phyloP scores from a whole-genome alignment of 2,329 filamentous ascomycete genomes.

The Stagonosporopsis vannaccii region DNA sequence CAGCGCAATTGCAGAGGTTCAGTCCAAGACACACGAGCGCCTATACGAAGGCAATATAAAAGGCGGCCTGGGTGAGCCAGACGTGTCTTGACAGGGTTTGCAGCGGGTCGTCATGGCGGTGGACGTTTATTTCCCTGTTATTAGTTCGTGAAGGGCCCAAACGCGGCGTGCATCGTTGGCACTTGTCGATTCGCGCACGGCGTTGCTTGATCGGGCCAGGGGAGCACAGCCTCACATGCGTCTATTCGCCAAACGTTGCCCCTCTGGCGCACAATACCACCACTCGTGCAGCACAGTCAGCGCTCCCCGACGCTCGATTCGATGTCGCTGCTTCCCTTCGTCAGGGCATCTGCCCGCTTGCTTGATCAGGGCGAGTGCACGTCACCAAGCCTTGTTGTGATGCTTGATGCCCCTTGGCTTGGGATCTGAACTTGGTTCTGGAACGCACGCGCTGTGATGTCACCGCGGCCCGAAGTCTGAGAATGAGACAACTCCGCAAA shows the following conservation, averaged over 20 bases:
- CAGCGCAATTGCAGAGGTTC: conserved; percentile 17
- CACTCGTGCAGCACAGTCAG: conserved; percentile 6
- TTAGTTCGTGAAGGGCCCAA: conserved; percentile 17
- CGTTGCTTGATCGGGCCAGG: conserved; percentile 15
- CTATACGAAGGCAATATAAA: conserved; percentile 12
- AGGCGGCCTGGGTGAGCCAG: conserved; percentile 12
- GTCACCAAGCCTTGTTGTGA: conserved; percentile 38
- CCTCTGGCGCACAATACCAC: conserved; percentile 10
- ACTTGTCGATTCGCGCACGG: conserved; percentile 14
- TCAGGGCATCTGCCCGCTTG: conserved; percentile 1
- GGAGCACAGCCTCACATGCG: conserved; percentile 10
- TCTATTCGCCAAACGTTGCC: conserved; percentile 14
- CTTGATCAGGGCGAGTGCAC: conserved; percentile 22
- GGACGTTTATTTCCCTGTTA: conserved; percentile 31
- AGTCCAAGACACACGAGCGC: conserved; percentile 3
- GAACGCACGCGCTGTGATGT: conserved; percentile 30
- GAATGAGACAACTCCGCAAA: conserved; percentile 6
- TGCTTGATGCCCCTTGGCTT: conserved; percentile 37
- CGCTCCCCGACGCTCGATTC: conserved; percentile 9
- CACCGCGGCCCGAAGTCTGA: conserved; percentile 15
- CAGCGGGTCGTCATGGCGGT: conserved; percentile 28
- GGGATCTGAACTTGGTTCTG: conserved; percentile 22
- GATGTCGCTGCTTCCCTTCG: neutral
- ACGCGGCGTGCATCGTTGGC: conserved; percentile 13
- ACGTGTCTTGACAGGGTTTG: conserved; percentile 12